phyloP scores from a whole-genome alignment of 768 basidiomycete genomes.

The Filobasidium wieringae region DNA sequence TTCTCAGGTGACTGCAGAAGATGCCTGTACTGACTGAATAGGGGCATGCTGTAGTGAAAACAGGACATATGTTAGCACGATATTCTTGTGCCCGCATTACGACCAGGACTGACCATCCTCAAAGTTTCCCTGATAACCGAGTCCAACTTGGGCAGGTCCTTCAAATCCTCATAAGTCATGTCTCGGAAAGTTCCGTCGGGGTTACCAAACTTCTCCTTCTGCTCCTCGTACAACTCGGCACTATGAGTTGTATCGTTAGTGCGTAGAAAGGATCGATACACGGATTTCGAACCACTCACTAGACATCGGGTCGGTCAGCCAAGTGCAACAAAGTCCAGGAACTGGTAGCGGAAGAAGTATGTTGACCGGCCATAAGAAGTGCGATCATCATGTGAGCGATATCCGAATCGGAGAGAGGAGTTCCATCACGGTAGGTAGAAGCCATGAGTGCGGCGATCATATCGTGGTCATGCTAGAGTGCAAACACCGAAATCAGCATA shows the following conservation, averaged over 20 bases:
- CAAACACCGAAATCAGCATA: background rate
- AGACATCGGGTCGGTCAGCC: slow-evolving; percentile 59
- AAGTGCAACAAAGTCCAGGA: slow-evolving; percentile 85
- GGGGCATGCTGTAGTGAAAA: slow-evolving; percentile 56
- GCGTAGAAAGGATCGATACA: background rate
- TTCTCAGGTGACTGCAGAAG: no score
- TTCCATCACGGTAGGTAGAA: slow-evolving; percentile 73
- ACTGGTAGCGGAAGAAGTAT: slow-evolving; percentile 84
- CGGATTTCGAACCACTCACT: slow-evolving; percentile 45
- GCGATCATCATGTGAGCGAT: slow-evolving; percentile 98
- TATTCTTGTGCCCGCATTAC: background rate
- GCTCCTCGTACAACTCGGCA: slow-evolving; percentile 77
- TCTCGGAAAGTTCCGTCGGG: slow-evolving; percentile 68
- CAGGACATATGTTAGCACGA: no score
- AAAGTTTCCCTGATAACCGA: slow-evolving; percentile 74
- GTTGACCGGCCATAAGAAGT: slow-evolving; percentile 97
- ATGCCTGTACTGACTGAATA: slow-evolving; percentile 61
- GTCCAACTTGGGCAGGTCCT: slow-evolving; percentile 69
- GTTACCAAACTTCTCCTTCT: slow-evolving; percentile 64
- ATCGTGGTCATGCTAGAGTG: slow-evolving; percentile 58
- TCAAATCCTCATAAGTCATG: slow-evolving; percentile 76
- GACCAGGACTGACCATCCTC: slow-evolving; percentile 25
- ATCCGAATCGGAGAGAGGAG: slow-evolving; percentile 67
- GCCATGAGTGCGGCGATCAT: slow-evolving; percentile 81
- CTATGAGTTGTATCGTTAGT: slow-evolving; percentile 39